Conservation (phyloP, 371 early-diverging fungal species). For the Parasitella parasitica region DNA sequence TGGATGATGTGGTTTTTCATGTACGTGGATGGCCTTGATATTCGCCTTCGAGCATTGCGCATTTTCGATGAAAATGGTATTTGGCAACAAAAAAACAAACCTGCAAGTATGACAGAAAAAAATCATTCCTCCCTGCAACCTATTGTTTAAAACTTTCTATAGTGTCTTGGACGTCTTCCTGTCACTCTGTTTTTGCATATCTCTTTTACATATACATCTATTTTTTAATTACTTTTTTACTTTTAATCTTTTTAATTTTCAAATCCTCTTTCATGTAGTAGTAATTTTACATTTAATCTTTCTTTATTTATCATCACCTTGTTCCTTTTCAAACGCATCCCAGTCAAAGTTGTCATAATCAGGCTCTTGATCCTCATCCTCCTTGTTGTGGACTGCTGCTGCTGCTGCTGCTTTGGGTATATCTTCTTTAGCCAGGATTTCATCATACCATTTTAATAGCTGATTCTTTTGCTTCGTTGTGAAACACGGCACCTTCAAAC, state of each 20-base stretch:
- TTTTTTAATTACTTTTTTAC: slow-evolving; percentile 1
- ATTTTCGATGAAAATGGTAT: slow-evolving; percentile 31
- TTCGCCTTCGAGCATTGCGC: slow-evolving; percentile 33
- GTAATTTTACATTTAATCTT: slow-evolving; percentile 1
- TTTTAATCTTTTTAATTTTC: not conserved
- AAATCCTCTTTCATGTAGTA: not conserved
- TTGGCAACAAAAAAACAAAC: slow-evolving; percentile 9
- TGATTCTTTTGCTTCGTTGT: slow-evolving; percentile 39
- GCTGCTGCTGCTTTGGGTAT: not conserved
- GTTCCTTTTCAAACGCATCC: slow-evolving; percentile 40
- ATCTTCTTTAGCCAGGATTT: slow-evolving; percentile 33
- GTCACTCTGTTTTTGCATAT: not conserved
- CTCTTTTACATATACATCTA: slow-evolving; percentile 6
- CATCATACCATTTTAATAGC: slow-evolving; percentile 42
- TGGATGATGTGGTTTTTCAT: slow-evolving; percentile 35
- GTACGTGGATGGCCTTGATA: slow-evolving; percentile 42
- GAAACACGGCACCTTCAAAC: slow-evolving; percentile 44
- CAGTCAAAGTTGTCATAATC: slow-evolving; percentile 41
- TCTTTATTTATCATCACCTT: not conserved
- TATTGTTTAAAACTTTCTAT: slow-evolving; percentile 5
- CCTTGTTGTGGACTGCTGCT: no score
- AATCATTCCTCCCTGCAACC: not conserved
- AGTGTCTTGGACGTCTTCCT: not conserved
- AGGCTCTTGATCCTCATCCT: slow-evolving; percentile 16
- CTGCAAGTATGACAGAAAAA: slow-evolving; percentile 10